Base-by-base conservation (phyloP, 495 filamentous ascomycete species). In the Talaromyces thailandensis region DNA sequence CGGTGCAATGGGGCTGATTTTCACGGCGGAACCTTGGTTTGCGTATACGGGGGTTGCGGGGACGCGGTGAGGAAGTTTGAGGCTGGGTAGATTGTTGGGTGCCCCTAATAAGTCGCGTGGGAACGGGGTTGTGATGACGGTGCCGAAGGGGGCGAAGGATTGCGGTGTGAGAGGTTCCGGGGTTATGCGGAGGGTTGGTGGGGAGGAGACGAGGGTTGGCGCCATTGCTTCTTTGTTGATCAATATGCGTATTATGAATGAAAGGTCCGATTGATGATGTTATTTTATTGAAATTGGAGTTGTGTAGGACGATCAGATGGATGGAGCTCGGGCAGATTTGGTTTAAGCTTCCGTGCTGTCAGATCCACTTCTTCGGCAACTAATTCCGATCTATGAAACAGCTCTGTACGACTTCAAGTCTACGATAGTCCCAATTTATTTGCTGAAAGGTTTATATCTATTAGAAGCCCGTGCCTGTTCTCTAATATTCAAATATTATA, bases 1-100 rank as follows among this genome's bases (percentile, higher is more conserved):
- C 8, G 84, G 82, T 16, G 92, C 88, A 58, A 96, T 84, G 68
- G 89, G 82, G 63, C 84, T 82, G 78, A 90, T 93, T 76, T 96
- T 96, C 67, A 91, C 81, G 5, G 94, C 93, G 50, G 87, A 87
- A 66, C 87, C 86, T 78, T 98, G 94, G 79, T 98, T 98, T 65
- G 91, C 84, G 18, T 75, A 70, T 0, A 81, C 75, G 6, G 77
- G 72, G 2, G 63, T 61, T 50, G 58, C 64, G 57, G 58, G 61
- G 25, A 64, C 57, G 9, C 75, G 73, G 37, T 65, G 56, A 52
- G 60, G 65, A 16, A 62, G 62, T 70, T 62, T 72, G 74, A 80
- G 68, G 71, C 75, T 59, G 68, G 79, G 70, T 62, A 72, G 60
- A 73, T 70, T 7, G 69, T 64, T 55, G 77, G 65, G 59, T 71